phyloP scores from a whole-genome alignment of 2,329 filamentous ascomycete genomes.

The Xylariaceae sp. region DNA sequence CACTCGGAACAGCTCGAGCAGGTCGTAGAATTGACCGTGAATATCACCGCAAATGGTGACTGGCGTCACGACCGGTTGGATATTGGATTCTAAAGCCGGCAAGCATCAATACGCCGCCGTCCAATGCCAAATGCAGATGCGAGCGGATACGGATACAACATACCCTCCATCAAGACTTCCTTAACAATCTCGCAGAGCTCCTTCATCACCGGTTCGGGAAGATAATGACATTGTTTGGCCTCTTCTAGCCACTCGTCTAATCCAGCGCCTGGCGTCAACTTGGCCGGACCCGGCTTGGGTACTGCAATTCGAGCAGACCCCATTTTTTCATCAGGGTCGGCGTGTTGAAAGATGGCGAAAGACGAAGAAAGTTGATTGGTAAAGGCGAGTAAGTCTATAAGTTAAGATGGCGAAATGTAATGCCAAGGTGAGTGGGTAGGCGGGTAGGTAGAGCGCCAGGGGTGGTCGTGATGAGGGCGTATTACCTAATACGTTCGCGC shows the following conservation, averaged over 20 bases:
- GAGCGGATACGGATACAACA: conserved; percentile 17
- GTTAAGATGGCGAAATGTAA: conserved; percentile 8
- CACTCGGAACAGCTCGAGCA: conserved; percentile 93
- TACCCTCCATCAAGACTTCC: conserved; percentile 97
- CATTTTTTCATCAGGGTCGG: conserved; percentile 18
- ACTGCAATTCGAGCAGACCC: conserved; percentile 44
- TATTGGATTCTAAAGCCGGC: conserved; percentile 74
- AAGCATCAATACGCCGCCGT: background rate
- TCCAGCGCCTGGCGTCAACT: conserved; percentile 74
- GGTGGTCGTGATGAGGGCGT: background rate
- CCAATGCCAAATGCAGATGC: background rate
- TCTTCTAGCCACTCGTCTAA: conserved; percentile 95
- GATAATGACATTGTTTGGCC: conserved; percentile 94
- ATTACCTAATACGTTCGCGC: background rate
- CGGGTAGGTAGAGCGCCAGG: background rate
- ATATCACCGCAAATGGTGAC: conserved; percentile 98
- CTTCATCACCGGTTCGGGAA: conserved; percentile 97
- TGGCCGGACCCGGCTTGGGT: conserved; percentile 86
- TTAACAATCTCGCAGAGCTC: conserved; percentile 98
- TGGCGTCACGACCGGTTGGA: conserved; percentile 93
- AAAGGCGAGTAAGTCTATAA: background rate
- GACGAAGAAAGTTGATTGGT: background rate
- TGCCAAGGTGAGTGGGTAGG: conserved; percentile 11
- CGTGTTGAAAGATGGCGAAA: background rate
- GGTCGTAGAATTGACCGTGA: conserved; percentile 97